These are phyloP conservation scores for Adenanthera pavonina DNA, from an alignment of 306 rosid genomes.

Conservation along the genomic window DNA sequence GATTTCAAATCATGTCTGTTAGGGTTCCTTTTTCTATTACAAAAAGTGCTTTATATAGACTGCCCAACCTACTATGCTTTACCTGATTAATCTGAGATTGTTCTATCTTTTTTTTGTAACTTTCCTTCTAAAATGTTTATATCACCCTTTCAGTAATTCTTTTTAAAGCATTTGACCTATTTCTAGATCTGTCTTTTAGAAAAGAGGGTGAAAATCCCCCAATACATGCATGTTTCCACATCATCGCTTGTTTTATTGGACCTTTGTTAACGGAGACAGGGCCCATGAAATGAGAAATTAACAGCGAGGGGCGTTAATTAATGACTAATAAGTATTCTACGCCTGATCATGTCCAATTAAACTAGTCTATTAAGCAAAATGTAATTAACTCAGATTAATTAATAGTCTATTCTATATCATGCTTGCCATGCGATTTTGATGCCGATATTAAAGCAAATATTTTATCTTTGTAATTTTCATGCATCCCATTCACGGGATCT, in stretches of 20 bases:
- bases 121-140: neutral
- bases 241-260: neutral
- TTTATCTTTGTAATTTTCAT: neutral
- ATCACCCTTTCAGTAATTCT: neutral
- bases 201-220: neutral
- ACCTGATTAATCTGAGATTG: neutral
- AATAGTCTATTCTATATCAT: neutral
- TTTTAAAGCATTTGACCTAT: neutral
- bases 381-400: neutral
- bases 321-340: neutral
- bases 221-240: neutral
- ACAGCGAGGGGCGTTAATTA: neutral
- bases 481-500: constrained; percentile 6
- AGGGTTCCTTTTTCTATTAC: constrained; percentile 45
- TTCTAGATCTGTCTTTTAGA: neutral
- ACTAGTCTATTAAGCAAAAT: neutral
- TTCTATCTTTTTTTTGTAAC: neutral
- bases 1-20: constrained; percentile 55
- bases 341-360: neutral
- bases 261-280: too few species aligned
- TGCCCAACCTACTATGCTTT: constrained; percentile 37
- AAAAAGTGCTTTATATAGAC: constrained; percentile 21
- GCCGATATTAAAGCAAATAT: constrained; percentile 6
- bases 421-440: neutral
- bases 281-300: neutral